Conservation (phyloP, 2,329 filamentous ascomycete species). For the Chalaropsis thielavioides region DNA sequence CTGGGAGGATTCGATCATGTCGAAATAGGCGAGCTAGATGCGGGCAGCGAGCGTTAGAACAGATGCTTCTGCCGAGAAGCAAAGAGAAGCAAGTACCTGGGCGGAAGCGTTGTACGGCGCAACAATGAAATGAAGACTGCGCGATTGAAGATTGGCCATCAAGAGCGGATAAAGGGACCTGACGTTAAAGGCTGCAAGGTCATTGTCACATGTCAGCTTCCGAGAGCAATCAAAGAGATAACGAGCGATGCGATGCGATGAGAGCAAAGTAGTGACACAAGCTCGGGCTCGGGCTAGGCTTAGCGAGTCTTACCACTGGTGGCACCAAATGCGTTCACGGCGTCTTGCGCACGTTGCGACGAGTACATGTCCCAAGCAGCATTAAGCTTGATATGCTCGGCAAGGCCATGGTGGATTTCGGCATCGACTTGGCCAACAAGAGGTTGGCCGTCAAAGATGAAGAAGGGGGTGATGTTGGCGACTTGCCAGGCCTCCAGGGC, state of each 20-base stretch:
- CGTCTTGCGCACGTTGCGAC: constrained; percentile 60
- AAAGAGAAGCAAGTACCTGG: constrained; percentile 43
- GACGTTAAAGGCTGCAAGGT: constrained; percentile 48
- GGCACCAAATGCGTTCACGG: constrained; percentile 70
- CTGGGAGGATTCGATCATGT: constrained; percentile 50
- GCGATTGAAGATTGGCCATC: constrained; percentile 55
- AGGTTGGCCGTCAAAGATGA: constrained; percentile 83
- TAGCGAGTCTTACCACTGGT: constrained; percentile 46
- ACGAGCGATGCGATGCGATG: not conserved
- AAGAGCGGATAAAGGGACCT: constrained; percentile 64
- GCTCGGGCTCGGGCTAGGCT: not conserved
- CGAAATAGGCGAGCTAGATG: constrained; percentile 60
- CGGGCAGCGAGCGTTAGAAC: constrained; percentile 11
- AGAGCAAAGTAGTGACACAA: not conserved
- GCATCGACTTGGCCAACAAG: constrained; percentile 61
- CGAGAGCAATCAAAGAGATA: not conserved
- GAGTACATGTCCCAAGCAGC: constrained; percentile 82
- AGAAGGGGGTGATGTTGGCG: constrained; percentile 60
- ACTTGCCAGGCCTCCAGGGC: constrained; percentile 61
- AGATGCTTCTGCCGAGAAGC: not conserved
- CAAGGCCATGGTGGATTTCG: constrained; percentile 46
- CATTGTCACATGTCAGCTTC: not conserved
- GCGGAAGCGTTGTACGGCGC: constrained; percentile 79
- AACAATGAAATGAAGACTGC: constrained; percentile 60
- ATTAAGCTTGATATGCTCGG: constrained; percentile 56